These are phyloP conservation scores for Litsea cubeba DNA, from an alignment of 164 flowering plant species.

Conservation along the genomic window DNA sequence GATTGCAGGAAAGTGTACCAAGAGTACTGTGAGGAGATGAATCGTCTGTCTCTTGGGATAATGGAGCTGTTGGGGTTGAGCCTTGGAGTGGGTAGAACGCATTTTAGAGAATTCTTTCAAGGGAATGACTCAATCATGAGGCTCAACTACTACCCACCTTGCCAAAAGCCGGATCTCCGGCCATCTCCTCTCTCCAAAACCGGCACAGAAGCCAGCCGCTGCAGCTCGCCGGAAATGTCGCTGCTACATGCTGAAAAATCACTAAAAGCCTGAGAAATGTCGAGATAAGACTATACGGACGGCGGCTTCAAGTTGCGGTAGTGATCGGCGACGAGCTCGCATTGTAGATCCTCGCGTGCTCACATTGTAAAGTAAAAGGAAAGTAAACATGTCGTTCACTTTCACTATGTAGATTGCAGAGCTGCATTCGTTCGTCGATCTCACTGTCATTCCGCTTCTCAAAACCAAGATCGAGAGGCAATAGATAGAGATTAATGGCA, in stretches of 20 bases:
- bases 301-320: constrained; percentile 5
- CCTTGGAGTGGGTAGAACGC: constrained; percentile 42
- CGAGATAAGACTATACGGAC: constrained; percentile 30
- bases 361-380: no score
- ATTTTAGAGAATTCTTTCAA: constrained; percentile 54
- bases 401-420: constrained; percentile 21
- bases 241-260: constrained; percentile 81
- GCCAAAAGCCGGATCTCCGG: constrained; percentile 48
- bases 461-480: no score
- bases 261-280: constrained; percentile 72
- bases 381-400: no score
- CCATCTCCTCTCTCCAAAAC: constrained; percentile 13
- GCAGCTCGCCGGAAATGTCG: constrained; percentile 90
- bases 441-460: no score
- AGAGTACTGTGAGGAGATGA: constrained; percentile 71
- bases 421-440: no score
- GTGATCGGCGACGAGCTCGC: constrained; percentile 41
- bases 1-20: constrained; percentile 56
- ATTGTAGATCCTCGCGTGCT: no score
- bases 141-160: constrained; percentile 74
- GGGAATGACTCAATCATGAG: constrained; percentile 79
- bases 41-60: constrained; percentile 51
- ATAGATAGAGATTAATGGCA: no score
- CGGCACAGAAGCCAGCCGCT: constrained; percentile 65
- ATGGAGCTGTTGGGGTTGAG: constrained; percentile 78